Base-by-base conservation (phyloP, 371 early-diverging fungal genomes). In the Syncephalastrum monosporum region DNA sequence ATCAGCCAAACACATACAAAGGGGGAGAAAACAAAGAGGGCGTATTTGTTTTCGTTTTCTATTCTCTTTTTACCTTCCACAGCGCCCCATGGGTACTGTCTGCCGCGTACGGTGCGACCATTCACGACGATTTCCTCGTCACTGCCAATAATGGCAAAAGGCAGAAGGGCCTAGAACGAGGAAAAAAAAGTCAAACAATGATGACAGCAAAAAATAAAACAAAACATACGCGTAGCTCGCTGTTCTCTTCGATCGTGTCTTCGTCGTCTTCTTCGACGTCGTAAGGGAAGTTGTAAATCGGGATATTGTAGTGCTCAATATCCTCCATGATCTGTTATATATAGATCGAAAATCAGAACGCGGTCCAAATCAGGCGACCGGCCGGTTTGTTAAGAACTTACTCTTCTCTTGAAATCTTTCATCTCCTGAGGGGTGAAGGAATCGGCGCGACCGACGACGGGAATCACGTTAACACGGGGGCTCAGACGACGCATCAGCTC, bases 51-150 rank as follows among this genome's bases (percentile, higher is more conserved):
- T 43, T 59, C 17, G 10, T 19, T 42, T 19, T 38, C n/a, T 45
- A 41, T 66, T 14, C n/a, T 33, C n/a, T 38, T 16, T 45, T 44
- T 66, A 77, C 77, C 76, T 75, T 98, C 97, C 33, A 99, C 96
- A 53, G 94, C 85, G 65, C 99, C 99, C 99, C 99, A 99, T n/a
- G 97, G 97, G 71, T 99, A 99, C 66, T 90, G 94, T 53, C 99
- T 87, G 54, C 96, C 99, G 47, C 99, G 88, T 27, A 97, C 87
- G 19, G 71, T 63, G 50, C 83, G 82, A 38, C 86, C 88, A 49
- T 90, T 91, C 21, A 91, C 80, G 13, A 76, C 77, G 47, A 95
- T 88, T 53, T 93, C 95, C 59, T 97, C 95, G 50, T 98, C 96
- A 65, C 91, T 88, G 15, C 99, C 99, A 53, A 99, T 91, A 16